Evolutionary conservation across 2,329 filamentous ascomycete species (phyloP).

Genomic region (Fulvia fulva): DNA sequence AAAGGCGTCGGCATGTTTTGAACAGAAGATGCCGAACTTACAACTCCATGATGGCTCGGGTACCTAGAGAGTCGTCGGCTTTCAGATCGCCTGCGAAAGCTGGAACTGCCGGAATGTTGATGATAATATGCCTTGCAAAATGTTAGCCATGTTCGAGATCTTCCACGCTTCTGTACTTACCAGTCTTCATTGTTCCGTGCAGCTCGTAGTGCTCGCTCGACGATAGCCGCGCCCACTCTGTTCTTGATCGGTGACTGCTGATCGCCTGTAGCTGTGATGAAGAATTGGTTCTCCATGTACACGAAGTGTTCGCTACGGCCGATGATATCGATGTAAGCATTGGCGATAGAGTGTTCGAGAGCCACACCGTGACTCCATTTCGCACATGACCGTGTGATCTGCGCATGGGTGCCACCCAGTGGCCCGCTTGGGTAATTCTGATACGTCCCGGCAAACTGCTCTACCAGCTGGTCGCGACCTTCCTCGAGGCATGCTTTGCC

Average conservation of each 20-base stretch:
- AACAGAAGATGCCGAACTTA: too few species aligned
- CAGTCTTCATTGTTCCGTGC: slow-evolving; percentile 62
- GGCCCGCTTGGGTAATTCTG: slow-evolving; percentile 33
- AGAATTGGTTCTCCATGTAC: slow-evolving; percentile 86
- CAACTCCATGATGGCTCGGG: slow-evolving; percentile 85
- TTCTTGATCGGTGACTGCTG: slow-evolving; percentile 70
- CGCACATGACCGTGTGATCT: slow-evolving; percentile 61
- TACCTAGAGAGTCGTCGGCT: slow-evolving; percentile 67
- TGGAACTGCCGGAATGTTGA: slow-evolving; percentile 75
- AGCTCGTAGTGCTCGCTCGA: slow-evolving; percentile 70
- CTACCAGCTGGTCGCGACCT: slow-evolving; percentile 19
- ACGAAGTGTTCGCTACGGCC: slow-evolving; percentile 91
- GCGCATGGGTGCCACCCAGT: slow-evolving; percentile 71
- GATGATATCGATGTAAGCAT: slow-evolving; percentile 90
- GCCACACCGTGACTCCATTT: slow-evolving; percentile 58
- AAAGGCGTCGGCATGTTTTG: too few species aligned
- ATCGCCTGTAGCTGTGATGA: slow-evolving; percentile 74
- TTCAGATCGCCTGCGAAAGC: slow-evolving; percentile 79
- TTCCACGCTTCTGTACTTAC: slow-evolving; percentile 11
- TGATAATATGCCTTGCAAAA: slow-evolving; percentile 55
- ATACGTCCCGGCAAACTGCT: slow-evolving; percentile 14
- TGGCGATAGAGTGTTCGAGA: slow-evolving; percentile 73
- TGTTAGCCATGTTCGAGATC: background rate
- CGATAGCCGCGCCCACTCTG: slow-evolving; percentile 73
- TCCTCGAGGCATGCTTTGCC: slow-evolving; percentile 25